Percentiles rank a stretch among this genome's conserved stretches.
phyloP scores from a whole-genome alignment of 2,329 filamentous ascomycete genomes.

The Rachicladosporium sp. region DNA sequence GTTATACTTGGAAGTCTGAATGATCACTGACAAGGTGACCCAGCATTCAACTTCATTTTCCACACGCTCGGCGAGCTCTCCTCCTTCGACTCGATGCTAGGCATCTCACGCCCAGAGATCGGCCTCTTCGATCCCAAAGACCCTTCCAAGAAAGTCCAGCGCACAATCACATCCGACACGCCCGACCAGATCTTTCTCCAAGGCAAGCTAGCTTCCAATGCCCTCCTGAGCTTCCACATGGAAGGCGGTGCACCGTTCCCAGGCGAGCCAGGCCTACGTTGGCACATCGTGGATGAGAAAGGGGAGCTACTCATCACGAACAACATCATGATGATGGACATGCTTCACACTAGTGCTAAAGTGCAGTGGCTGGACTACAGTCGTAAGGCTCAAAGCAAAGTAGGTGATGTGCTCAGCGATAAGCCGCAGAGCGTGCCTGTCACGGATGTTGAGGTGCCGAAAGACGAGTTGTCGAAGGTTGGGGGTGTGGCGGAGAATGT shows the following conservation, averaged over 20 bases:
- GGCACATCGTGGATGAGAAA: constrained; percentile 39
- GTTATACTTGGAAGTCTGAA: too few relatives aligned
- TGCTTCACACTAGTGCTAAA: constrained; percentile 2
- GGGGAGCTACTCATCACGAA: constrained; percentile 27
- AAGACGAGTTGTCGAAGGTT: not conserved
- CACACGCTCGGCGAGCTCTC: constrained; percentile 4
- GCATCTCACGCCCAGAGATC: constrained; percentile 33
- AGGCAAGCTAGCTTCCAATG: constrained; percentile 28
- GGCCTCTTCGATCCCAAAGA: constrained; percentile 24
- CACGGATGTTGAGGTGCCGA: not conserved
- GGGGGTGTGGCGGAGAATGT: constrained; percentile 1
- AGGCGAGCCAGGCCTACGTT: constrained; percentile 33
- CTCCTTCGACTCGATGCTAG: constrained; percentile 28
- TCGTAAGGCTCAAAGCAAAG: too few relatives aligned
- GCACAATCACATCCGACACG: constrained; percentile 21
- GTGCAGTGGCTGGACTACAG: constrained; percentile 3
- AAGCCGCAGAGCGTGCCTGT: not conserved
- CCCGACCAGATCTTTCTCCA: constrained; percentile 34
- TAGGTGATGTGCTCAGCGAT: too few relatives aligned
- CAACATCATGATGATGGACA: constrained; percentile 1
- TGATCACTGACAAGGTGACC: too few relatives aligned
- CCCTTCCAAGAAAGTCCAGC: constrained; percentile 22
- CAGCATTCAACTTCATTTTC: not conserved
- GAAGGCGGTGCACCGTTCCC: constrained; percentile 39
- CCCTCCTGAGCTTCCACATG: constrained; percentile 34